Conservation (phyloP, 2,329 filamentous ascomycete species). For the Ophiocordyceps sinensis region DNA sequence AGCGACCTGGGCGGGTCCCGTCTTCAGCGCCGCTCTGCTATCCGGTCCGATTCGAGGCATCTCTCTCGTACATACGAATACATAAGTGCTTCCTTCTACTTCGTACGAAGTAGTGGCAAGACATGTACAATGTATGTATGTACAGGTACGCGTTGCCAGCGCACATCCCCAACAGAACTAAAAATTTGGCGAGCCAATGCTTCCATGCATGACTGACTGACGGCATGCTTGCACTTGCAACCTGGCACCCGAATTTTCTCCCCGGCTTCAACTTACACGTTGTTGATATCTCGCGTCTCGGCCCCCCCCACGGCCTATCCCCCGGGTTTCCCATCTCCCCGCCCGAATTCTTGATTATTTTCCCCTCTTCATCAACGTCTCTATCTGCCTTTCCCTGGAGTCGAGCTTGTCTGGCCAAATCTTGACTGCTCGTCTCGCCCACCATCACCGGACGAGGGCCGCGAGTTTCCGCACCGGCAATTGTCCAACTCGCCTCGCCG, state of each 20-base stretch:
- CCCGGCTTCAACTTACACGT: slow-evolving; percentile 16
- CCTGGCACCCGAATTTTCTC: slow-evolving; percentile 10
- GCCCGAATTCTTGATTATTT: not conserved
- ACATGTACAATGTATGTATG: no score
- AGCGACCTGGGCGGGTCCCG: no score
- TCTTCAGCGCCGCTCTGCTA: not conserved
- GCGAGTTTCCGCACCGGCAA: slow-evolving; percentile 2
- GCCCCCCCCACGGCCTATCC: not conserved
- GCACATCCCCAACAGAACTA: slow-evolving; percentile 28
- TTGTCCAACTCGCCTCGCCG: slow-evolving; percentile 1
- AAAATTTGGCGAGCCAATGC: slow-evolving; percentile 13
- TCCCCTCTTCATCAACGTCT: slow-evolving; percentile 1
- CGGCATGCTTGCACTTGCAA: slow-evolving; percentile 1
- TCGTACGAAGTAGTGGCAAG: no score
- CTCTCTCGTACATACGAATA: no score
- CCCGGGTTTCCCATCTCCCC: not conserved
- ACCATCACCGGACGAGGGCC: not conserved
- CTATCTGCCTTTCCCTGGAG: not conserved
- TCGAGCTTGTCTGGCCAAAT: slow-evolving; percentile 1
- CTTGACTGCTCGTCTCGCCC: slow-evolving; percentile 1
- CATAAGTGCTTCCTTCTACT: no score
- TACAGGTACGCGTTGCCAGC: not conserved
- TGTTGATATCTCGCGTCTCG: slow-evolving; percentile 9
- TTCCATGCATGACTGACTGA: not conserved
- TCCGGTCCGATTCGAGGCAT: not conserved